Percentiles rank a stretch among this genome's conserved stretches.
phyloP scores from a whole-genome alignment of 371 early-diverging fungal genomes.

The Apophysomyces trapeziformis region DNA sequence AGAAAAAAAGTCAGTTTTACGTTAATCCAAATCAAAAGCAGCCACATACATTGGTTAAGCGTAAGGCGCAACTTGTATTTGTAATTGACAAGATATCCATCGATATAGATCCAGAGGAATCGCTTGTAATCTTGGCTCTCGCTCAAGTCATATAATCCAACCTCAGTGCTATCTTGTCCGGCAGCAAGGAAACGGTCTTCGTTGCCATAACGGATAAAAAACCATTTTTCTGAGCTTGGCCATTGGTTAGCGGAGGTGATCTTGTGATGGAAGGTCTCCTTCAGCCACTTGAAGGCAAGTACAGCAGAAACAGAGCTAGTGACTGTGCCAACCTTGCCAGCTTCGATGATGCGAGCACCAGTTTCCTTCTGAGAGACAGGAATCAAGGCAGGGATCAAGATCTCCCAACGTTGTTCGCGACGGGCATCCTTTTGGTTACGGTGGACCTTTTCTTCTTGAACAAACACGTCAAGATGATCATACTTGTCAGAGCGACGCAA shows the following conservation, averaged over 20 bases:
- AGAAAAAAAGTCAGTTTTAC: background rate
- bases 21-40: too few species aligned
- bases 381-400: constrained; percentile 45
- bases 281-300: constrained; percentile 38
- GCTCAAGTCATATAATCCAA: constrained; percentile 38
- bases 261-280: constrained; percentile 34
- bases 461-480: constrained; percentile 36
- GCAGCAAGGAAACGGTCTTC: constrained; percentile 45
- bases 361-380: constrained; percentile 33
- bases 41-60: background rate
- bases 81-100: constrained; percentile 60
- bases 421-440: constrained; percentile 36
- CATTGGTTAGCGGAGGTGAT: constrained; percentile 34
- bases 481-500: constrained; percentile 28
- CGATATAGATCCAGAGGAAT: constrained; percentile 57
- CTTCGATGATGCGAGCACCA: constrained; percentile 38
- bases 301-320: constrained; percentile 18
- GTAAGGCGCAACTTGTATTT: constrained; percentile 46
- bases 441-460: constrained; percentile 41
- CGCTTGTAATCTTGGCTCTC: constrained; percentile 39
- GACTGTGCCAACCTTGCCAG: constrained; percentile 28
- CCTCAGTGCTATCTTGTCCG: constrained; percentile 26
- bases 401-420: constrained; percentile 49
- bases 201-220: constrained; percentile 47
- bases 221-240: constrained; percentile 39